Evolutionary conservation across 2,329 filamentous ascomycete genomes (phyloP), one percentile per base, ranked within the genome.

Genomic region (Sclerotiophoma versabilis): DNA sequence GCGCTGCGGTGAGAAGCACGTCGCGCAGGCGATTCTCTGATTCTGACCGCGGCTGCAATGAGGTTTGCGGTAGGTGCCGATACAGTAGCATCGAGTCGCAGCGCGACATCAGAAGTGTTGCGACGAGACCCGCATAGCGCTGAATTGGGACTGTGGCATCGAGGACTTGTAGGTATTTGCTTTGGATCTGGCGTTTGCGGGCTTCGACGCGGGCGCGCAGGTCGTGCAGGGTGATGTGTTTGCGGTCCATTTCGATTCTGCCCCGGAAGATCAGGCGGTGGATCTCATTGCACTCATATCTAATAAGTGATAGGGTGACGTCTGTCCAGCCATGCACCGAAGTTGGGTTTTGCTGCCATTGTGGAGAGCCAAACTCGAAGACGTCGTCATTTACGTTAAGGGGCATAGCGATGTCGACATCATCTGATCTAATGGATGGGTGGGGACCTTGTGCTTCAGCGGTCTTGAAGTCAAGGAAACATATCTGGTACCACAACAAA

Each of bases 71-170:
- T 1, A 75, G 68, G 33, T 74, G 72, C 3, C 72, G 72, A 57
- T 74, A 75, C 19, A 75, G 67, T 1, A 75, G 68, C 72, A 74
- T 75, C 1, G 71, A 73, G 60, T 75, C 72, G 62, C 72, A 75
- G 49, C 72, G 72, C 2, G 72, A 60, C 68, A 74, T 72, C n/a
- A 75, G 62, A 1, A 74, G 62, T 0, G 70, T 75, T 1, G 70
- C 72, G 15, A 75, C 71, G 2, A 75, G 65, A 11, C 72, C 72
- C n/a, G 72, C 72, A 25, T 74, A 75, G 7, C 72, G 68, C 54
- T 75, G 70, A 8, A 74, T 69, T 1, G 72, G 71, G 0, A 69
- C 57, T 4, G 61, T 62, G 11, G 70, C 66, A 22, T 75, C 72
- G 8, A 75, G 68, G 25, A 65, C 67, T 30, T 66, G 68, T 4